Evolutionary conservation across 352 stramenopile genomes (phyloP), one percentile per base, ranked within the genome.

Genomic region (Phytophthora boehmeriae): DNA sequence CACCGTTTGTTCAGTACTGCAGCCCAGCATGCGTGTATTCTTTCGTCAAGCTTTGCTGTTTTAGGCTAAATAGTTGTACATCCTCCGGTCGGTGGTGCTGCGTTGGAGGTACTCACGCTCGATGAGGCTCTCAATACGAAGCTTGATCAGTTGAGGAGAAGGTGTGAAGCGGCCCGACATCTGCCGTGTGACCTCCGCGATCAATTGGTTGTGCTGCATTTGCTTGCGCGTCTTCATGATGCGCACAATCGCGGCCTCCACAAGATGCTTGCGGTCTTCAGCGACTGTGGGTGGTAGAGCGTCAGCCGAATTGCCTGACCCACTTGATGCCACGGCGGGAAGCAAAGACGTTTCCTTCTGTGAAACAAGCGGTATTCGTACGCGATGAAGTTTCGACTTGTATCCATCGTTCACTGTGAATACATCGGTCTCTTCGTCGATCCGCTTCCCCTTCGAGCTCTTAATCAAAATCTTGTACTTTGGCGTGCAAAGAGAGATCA

Each of bases 31-130:
- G 6, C 43, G 44, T 16, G 17, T 32, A 14, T 14, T 23, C 27
- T 36, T 6, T 42, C 10, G 25, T 43, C 28, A 11, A 30, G n/a
- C 47, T 44, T 27, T 8, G 47, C 44, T 39, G 11, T 11, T 11
- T 87, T 88, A 99, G 36, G 97, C 97, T 74, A 99, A 89, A 86
- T 99, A 99, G 55, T 94, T 96, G 88, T 99, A 99, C 44, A 98
- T 70, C 23, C 88, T 82, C 63, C 91, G 88, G 69, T 99, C 96
- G 43, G 89, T 72, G 22, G 92, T 69, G 60, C 93, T 94, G 41
- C 97, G 92, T 69, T 99, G 94, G 39, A 99, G 78, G 76, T 99
- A 99, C 74, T 99, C 98, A 50, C 98, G 88, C 68, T 99, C 97
- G 63, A 99, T 99, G 16, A 99, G 86, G 62, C 90, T 98, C 76